Evolutionary conservation across 2,329 filamentous ascomycete species (phyloP).

Genomic region (Alternaria viburni): DNA sequence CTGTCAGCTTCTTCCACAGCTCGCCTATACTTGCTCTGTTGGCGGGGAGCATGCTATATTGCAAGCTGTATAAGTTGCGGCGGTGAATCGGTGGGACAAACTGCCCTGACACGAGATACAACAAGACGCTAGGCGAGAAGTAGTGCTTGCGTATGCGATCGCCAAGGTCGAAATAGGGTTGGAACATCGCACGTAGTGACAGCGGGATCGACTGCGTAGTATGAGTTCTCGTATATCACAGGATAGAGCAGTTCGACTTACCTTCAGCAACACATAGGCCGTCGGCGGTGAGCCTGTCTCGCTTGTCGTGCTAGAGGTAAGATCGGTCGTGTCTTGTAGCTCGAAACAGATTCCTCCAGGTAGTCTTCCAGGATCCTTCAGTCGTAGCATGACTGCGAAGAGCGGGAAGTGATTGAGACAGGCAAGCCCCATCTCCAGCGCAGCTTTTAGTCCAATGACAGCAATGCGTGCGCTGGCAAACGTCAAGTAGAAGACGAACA

Average conservation of each 20-base stretch:
- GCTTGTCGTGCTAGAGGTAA: conserved; percentile 47
- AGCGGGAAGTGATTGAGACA: conserved; percentile 97
- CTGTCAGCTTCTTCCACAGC: conserved; percentile 75
- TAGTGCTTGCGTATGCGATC: conserved; percentile 95
- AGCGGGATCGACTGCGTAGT: conserved; percentile 73
- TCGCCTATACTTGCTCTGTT: conserved; percentile 79
- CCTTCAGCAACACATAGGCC: conserved; percentile 87
- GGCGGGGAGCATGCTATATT: conserved; percentile 96
- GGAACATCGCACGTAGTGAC: conserved; percentile 90
- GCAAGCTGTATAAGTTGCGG: conserved; percentile 91
- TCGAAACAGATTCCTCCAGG: conserved; percentile 92
- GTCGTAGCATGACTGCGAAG: conserved; percentile 92
- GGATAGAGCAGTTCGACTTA: conserved; percentile 45
- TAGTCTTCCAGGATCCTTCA: conserved; percentile 89
- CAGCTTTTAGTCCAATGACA: conserved; percentile 91
- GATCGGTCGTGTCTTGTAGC: conserved; percentile 72
- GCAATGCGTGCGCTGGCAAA: conserved; percentile 94
- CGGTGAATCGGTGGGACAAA: conserved; percentile 96
- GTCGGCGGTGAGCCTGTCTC: conserved; percentile 60
- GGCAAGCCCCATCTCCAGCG: conserved; percentile 87
- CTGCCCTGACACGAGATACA: conserved; percentile 85
- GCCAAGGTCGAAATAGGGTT: conserved; percentile 95
- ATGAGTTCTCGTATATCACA: neutral
- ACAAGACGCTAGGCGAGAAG: conserved; percentile 82
- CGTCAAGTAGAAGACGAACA: conserved; percentile 95